Base-by-base conservation (phyloP, 2,329 filamentous ascomycete species). In the Exophiala oligosperma region DNA sequence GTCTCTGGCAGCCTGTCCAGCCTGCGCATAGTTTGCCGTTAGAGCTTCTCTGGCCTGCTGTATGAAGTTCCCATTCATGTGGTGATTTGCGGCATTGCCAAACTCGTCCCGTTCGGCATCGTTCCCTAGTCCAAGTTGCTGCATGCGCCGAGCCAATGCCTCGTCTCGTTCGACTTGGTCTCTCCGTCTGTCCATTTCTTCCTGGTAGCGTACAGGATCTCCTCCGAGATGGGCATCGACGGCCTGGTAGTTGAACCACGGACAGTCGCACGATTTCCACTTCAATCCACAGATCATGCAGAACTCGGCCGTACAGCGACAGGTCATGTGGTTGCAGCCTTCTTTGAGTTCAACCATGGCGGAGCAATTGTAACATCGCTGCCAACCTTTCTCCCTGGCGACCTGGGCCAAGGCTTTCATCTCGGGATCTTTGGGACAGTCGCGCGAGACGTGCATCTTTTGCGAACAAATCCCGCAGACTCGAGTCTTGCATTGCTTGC, bases 261-360 rank as follows among this genome's bases (percentile, higher is more conserved):
- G 87, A 65, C 91, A 96, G 53, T 89, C 85, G 69, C 91, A 96
- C 1, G 81, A 86, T 74, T 91, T 93, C 91, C 91, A 95, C 66
- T 89, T 89, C 32, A 78, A 71, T 23, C 89, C 91, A 70, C 92
- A 96, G 26, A 90, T 81, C 84, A 94, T 92, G 75, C 92, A 96
- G 69, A 95, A 95, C 67, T 95, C 84, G 28, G 90, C 90, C 54
- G 84, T 87, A 69, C 92, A 96, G 55, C 86, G 89, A 71, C 91
- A 96, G 28, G 85, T 91, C 84, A 95, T 93, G 71, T 93, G 91
- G 74, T 93, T 92, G 73, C 89, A 92, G 46, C 91, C 91, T 72
- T 93, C 89, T 66, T 88, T 88, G 50, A 91, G 76, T 72, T 95
- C 89, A 46, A 95, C 88, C 77, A 90, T 84, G 32, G 83, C 81